These are phyloP conservation scores for Populus ilicifolia DNA, from an alignment of 345 rosid species.

Conservation along the genomic window DNA sequence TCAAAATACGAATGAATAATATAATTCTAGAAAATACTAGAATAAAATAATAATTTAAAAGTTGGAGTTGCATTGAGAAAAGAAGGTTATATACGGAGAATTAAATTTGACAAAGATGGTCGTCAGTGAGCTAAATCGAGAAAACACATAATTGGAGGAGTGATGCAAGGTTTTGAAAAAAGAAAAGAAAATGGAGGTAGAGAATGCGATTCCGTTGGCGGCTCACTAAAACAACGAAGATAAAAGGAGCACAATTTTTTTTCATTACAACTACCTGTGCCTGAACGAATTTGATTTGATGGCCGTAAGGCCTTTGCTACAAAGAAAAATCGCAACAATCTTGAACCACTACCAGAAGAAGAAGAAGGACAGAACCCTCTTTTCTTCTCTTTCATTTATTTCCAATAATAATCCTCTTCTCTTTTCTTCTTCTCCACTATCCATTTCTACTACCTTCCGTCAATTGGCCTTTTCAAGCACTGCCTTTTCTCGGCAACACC, in stretches of 20 bases:
- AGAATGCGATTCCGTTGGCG: constrained; percentile 12
- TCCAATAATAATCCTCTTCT: background rate
- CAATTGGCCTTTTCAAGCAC: constrained; percentile 18
- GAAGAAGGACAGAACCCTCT: constrained; percentile 13
- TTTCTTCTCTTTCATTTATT: constrained; percentile 3
- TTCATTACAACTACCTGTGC: background rate
- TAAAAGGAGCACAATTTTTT: background rate
- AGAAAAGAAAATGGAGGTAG: no score
- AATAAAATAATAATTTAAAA: no score
- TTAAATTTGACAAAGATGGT: background rate
- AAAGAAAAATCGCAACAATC: constrained; percentile 34
- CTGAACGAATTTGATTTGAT: constrained; percentile 27
- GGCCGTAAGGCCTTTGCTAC: constrained; percentile 69
- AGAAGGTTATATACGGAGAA: no score
- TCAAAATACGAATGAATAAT: no score
- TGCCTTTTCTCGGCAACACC: background rate
- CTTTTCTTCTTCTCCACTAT: constrained; percentile 10
- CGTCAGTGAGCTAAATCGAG: background rate
- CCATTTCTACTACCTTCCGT: constrained; percentile 2
- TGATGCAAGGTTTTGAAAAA: no score
- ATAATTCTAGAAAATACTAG: no score
- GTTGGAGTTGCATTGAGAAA: no score
- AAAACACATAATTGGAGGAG: background rate
- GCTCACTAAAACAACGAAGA: background rate
- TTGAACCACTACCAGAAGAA: constrained; percentile 25